phyloP scores from a whole-genome alignment of 163 green algal species.

The Chlamydomonas reinhardtii region DNA sequence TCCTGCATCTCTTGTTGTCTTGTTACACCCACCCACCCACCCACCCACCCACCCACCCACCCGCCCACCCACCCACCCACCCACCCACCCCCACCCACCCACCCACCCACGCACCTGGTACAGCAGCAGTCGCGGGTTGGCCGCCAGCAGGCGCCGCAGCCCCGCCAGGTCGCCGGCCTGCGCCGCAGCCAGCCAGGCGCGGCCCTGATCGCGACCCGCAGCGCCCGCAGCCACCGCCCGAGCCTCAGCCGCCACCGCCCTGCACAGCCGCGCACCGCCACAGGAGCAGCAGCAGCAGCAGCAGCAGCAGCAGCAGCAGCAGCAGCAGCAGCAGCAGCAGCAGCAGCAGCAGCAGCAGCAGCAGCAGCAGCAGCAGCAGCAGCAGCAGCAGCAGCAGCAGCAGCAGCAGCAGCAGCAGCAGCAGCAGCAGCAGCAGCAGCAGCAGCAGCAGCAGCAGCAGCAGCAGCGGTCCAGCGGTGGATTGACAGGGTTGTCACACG shows the following conservation, averaged over 20 bases:
- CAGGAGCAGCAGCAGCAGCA: too few relatives aligned
- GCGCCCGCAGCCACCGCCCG: conserved; percentile 3
- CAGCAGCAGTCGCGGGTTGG: conserved; percentile 55
- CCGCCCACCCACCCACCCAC: neutral
- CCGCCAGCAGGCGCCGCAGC: conserved; percentile 57
- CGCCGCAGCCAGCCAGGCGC: conserved; percentile 71
- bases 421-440: too few relatives aligned
- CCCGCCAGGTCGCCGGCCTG: conserved; percentile 57
- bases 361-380: too few relatives aligned
- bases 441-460: too few relatives aligned
- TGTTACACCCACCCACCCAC: neutral
- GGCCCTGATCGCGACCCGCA: conserved; percentile 43
- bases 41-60: neutral
- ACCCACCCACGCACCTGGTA: conserved; percentile 52
- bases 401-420: too few relatives aligned
- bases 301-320: too few relatives aligned
- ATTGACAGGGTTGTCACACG: too few relatives aligned
- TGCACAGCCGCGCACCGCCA: neutral
- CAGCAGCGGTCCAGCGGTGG: too few relatives aligned
- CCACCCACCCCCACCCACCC: neutral
- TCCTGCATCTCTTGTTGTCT: too few relatives aligned
- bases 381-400: too few relatives aligned
- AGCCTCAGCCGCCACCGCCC: conserved; percentile 21
- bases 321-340: too few relatives aligned
- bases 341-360: too few relatives aligned